Base-by-base conservation (phyloP, 2,329 filamentous ascomycete genomes). In the Fusarium sp. region DNA sequence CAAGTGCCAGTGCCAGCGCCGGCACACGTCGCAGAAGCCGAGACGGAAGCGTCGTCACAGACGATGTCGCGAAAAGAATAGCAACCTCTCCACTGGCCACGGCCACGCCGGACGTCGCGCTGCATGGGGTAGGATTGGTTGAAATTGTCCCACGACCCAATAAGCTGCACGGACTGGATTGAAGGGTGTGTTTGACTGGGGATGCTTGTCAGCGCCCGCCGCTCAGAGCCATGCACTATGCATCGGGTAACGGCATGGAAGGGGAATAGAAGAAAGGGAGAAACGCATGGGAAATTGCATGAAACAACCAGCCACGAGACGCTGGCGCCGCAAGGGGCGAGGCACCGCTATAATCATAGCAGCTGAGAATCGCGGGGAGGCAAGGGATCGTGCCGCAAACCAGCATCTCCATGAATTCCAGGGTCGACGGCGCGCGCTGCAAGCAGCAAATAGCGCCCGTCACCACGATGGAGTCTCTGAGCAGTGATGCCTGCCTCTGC, bases 141-240 rank as follows among this genome's bases (percentile, higher is more conserved):
- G 82, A 98, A 98, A 83, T 97, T 97, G 83, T 98, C 95, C 95
- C 95, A 98, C 69, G 94, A 97, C 68, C 95, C 95, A 74, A 96
- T 86, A 47, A 98, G 87, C 77, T 93, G 90, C 71, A 98, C 93
- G 46, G 91, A 91, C 68, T 87, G 86, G 68, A 90, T 86, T 54
- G 88, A 86, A 69, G 87, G 86, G 72, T 87, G 79, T 58, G 89
- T 90, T 82, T 88, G 85, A 76, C 89, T 91, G 78, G 60, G 74
- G 66, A 69, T 74, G 68, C 73, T 66, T 67, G 72, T 76, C 66
- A 76, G 69, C 73, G 68, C 64, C 66, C 66, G 68, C 65, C 57
- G 54, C 59, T 64, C 44, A 70, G 27, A 70, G 44, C 43, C 60
- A 57, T 61, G 58, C 60, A 67, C 52, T 40, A 62, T 18, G 28